Base-by-base conservation (phyloP, 768 basidiomycete species). In the Obba rivulosa region DNA sequence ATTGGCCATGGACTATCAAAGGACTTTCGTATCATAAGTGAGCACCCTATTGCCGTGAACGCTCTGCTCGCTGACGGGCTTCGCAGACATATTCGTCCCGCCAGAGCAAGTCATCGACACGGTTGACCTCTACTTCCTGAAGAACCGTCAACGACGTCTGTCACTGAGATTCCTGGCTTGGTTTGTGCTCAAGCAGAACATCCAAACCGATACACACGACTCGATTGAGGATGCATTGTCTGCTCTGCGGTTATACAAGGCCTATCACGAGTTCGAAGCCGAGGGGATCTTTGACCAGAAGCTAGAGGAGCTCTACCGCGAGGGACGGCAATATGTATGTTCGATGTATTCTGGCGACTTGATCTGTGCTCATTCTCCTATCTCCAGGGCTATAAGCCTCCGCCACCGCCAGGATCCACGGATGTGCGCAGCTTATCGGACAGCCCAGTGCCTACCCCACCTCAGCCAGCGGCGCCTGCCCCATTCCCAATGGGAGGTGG, bases 21-120 rank as follows among this genome's bases (percentile, higher is more conserved):
- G 62, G 96, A 99, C 64, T 97, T 98, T 70, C 81, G 95, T 10
- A 98, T 95, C 48, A 99, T 98, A 70, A 99, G 95, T 95, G 57
- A 63, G 89, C 70, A 13, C 17, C 8, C 5, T 22, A 8, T 28
- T n/a, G 16, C 21, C 13, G 22, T 21, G 10, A 21, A 14, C 17
- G 17, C 2, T 35, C 41, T 23, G 11, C 17, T 16, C 35, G 18
- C 17, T 37, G 36, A 39, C 25, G 17, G 17, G 39, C 35, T 8
- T 5, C 23, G 1, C 54, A 98, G 95, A 98, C 64, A 92, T 98
- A 40, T 93, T 86, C 61, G 92, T 99, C 10, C 95, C 95, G 0
- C 92, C 93, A 0, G 83, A 88, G 2, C 94, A 94, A 65, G 93
- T 99, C 40, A 87, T 94, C 50, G 96, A 99, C 63, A 99, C 96